Evolutionary conservation across 805 yeast genomes (phyloP), one percentile per base, ranked within the genome.

Genomic region (Zygosaccharomyces gambellarensis): DNA sequence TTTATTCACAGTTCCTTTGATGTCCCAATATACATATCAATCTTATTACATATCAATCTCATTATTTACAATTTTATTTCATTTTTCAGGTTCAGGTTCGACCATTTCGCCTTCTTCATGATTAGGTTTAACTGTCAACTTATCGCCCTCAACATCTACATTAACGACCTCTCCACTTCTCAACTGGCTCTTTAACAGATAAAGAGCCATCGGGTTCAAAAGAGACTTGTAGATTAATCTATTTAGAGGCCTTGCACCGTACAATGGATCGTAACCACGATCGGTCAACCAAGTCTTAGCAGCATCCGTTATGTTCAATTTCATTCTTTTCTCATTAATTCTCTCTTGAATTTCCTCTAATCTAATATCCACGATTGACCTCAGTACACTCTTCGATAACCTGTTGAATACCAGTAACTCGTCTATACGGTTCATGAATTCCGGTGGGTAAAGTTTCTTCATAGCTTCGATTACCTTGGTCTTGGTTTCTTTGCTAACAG

Each of bases 231-330:
- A 96, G 52, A 92, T 82, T 46, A 90, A 77, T 60, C 99, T 80
- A 73, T 94, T 92, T 67, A 94, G 76, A 9, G 99, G 99, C 64
- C 99, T 80, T 0, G 99, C 99, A 58, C 99, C 99, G 63, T 92
- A 94, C 39, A 83, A 68, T 29, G 88, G 87, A 63, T 92, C 97
- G 65, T 92, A 94, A 3, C 99, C 99, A 56, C 85, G 75, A 27
- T 84, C 82, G 3, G 92, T 82, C 34, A 94, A 73, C 85, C 94
- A 83, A 11, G 76, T 78, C 65, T 85, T 88, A 3, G 92, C 95
- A 2, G 70, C 81, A 7, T 77, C 80, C 2, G 79, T 64, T 21
- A 87, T 71, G 0, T 74, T 68, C 32, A 86, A 65, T 2, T 67
- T 70, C 61, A 94, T 92, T 61, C 96, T 78, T 70, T 92, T 85